Evolutionary conservation across 345 rosid species (phyloP).

Genomic region (Capsella bursapastoris): DNA sequence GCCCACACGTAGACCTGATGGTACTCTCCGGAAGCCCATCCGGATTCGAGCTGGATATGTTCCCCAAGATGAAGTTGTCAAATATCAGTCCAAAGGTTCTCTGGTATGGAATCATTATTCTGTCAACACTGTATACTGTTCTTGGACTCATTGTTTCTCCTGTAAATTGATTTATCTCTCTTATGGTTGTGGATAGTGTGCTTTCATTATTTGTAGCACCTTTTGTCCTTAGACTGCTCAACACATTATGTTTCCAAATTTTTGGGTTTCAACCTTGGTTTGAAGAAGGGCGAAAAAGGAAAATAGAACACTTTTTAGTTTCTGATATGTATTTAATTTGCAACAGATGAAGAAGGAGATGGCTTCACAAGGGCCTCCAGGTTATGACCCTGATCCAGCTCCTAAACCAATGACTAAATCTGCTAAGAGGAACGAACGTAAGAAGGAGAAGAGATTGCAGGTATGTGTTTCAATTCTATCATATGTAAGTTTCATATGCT

Average conservation of each 20-base stretch:
- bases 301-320: not conserved
- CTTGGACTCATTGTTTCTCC: not conserved
- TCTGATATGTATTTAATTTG: conserved; percentile 9
- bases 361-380: conserved; percentile 76
- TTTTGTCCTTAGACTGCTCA: not conserved
- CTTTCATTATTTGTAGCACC: conserved; percentile 2
- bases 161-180: not conserved
- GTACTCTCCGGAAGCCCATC: conserved; percentile 84
- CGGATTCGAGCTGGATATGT: conserved; percentile 85
- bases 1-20: conserved; percentile 89
- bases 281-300: not conserved
- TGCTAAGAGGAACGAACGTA: conserved; percentile 81
- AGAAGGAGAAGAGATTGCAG: conserved; percentile 90
- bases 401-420: conserved; percentile 82
- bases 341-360: conserved; percentile 82
- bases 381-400: conserved; percentile 69
- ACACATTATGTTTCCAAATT: not conserved
- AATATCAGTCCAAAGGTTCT: conserved; percentile 84
- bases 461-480: conserved; percentile 44
- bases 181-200: not conserved
- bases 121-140: conserved; percentile 14
- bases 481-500: not conserved
- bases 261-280: not conserved
- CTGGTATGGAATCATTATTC: conserved; percentile 54
- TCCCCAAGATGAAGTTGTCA: conserved; percentile 93